These are phyloP conservation scores for Trichocomaceae sp. DNA, from an alignment of 2,329 filamentous ascomycete species.

Conservation along the genomic window DNA sequence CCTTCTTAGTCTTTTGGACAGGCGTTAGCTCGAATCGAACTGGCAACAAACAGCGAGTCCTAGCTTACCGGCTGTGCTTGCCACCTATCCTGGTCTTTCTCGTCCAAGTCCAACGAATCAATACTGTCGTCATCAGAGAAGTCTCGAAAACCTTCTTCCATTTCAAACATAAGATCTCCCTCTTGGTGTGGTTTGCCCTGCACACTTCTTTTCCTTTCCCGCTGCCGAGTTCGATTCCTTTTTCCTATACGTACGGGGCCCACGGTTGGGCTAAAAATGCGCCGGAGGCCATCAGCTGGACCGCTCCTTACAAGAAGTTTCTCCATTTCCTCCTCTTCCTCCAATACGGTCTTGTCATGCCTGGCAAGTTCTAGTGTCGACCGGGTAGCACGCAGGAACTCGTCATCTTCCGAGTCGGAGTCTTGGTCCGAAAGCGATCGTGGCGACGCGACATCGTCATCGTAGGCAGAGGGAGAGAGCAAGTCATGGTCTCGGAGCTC, in stretches of 20 bases:
- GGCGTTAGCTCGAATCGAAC: slow-evolving; percentile 1
- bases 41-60: not conserved
- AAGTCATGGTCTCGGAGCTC: slow-evolving; percentile 39
- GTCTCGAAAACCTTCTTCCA: slow-evolving; percentile 67
- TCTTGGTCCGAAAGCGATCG: slow-evolving; percentile 60
- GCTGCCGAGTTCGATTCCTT: slow-evolving; percentile 45
- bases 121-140: slow-evolving; percentile 56
- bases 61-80: slow-evolving; percentile 20
- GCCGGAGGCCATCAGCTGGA: slow-evolving; percentile 30
- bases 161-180: slow-evolving; percentile 76
- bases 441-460: slow-evolving; percentile 62
- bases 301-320: slow-evolving; percentile 39
- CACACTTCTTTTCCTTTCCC: slow-evolving; percentile 42
- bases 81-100: slow-evolving; percentile 29
- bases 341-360: slow-evolving; percentile 63
- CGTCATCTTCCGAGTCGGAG: slow-evolving; percentile 69
- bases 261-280: slow-evolving; percentile 38
- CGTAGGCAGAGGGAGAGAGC: slow-evolving; percentile 59
- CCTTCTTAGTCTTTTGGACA: slow-evolving; percentile 16
- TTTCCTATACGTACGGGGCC: slow-evolving; percentile 47
- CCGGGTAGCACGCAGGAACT: slow-evolving; percentile 58
- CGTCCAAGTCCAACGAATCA: slow-evolving; percentile 51
- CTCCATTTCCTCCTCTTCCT: slow-evolving; percentile 63
- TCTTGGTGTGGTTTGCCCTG: slow-evolving; percentile 54
- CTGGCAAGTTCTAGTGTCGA: slow-evolving; percentile 64